These are phyloP conservation scores for Magnolia sinica DNA, from an alignment of 164 flowering plant species.

Conservation along the genomic window DNA sequence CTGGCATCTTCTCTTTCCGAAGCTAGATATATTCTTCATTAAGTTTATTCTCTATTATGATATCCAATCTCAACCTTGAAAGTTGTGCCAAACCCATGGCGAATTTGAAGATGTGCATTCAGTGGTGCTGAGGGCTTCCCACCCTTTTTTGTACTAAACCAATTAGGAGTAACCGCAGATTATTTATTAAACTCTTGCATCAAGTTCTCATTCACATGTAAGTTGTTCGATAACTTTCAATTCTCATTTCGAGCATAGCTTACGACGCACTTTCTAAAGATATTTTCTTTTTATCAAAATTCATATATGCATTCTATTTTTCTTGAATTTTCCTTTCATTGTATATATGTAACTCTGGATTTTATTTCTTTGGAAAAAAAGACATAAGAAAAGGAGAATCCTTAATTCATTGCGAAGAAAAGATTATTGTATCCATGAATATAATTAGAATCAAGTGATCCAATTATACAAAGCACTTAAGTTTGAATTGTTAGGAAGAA, in stretches of 20 bases:
- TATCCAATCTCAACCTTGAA: neutral
- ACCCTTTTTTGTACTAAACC: neutral
- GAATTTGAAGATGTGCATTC: neutral
- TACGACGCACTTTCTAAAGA: neutral
- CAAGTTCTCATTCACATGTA: slow-evolving; percentile 17
- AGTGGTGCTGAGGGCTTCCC: slow-evolving; percentile 1
- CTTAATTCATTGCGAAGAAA: neutral
- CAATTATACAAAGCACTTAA: neutral
- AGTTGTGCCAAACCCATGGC: neutral
- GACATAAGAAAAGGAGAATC: neutral
- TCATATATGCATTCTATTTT: neutral
- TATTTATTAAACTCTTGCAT: neutral
- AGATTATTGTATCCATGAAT: neutral
- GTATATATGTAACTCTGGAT: neutral
- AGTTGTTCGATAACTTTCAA: slow-evolving; percentile 7
- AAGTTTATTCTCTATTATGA: slow-evolving; percentile 22
- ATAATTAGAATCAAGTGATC: neutral
- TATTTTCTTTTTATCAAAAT: neutral
- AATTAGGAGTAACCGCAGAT: neutral
- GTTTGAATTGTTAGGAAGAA: no score
- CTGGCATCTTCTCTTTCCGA: slow-evolving; percentile 44
- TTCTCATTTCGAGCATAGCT: neutral
- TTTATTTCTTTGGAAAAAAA: neutral
- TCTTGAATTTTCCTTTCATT: neutral
- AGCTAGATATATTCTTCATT: slow-evolving; percentile 13